phyloP scores from a whole-genome alignment of 495 filamentous ascomycete genomes.

The Cercophora scortea region DNA sequence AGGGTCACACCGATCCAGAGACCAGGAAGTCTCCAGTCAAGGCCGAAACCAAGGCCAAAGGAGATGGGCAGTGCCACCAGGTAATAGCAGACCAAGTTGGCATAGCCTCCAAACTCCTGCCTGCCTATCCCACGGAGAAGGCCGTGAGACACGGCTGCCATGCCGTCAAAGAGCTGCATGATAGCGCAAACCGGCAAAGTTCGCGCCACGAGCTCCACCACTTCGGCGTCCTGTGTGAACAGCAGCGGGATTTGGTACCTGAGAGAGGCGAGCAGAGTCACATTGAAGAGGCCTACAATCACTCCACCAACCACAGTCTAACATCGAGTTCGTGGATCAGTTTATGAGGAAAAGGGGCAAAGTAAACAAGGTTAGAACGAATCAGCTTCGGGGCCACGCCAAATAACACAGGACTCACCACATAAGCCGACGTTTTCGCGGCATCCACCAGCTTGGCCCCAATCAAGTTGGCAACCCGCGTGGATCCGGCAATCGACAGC shows the following conservation, averaged over 20 bases:
- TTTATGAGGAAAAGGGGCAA: background rate
- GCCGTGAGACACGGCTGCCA: constrained; percentile 73
- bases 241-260: constrained; percentile 64
- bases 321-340: background rate
- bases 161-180: constrained; percentile 81
- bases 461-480: constrained; percentile 57
- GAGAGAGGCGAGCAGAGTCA: constrained; percentile 54
- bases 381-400: too few relatives aligned
- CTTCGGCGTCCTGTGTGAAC: constrained; percentile 74
- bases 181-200: constrained; percentile 73
- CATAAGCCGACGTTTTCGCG: constrained; percentile 62
- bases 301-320: constrained; percentile 52
- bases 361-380: too few relatives aligned
- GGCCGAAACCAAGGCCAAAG: constrained; percentile 63
- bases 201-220: constrained; percentile 63
- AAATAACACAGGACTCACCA: constrained; percentile 32
- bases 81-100: constrained; percentile 82
- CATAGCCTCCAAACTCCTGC: constrained; percentile 83
- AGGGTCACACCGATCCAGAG: constrained; percentile 78
- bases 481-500: constrained; percentile 54
- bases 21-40: constrained; percentile 65
- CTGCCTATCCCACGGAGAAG: constrained; percentile 75
- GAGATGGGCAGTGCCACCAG: constrained; percentile 76
- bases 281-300: constrained; percentile 69
- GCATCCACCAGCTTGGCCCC: constrained; percentile 62